Evolutionary conservation across 176 grass and related monocot genomes (phyloP).

Genomic region (Hsuehochloa calcarea): DNA sequence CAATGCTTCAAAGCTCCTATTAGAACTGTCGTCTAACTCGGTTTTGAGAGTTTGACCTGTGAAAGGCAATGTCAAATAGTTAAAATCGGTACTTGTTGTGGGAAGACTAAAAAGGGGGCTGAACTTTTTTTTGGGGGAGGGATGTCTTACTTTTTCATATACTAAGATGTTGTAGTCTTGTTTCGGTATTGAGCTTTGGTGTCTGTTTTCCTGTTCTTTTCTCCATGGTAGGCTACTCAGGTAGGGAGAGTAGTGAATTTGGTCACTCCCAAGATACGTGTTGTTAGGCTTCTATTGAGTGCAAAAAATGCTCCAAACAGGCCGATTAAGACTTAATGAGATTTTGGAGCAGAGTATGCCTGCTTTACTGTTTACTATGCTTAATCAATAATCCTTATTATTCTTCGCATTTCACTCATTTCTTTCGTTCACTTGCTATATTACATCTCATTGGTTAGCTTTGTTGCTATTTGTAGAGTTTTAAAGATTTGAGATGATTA

Average conservation of each 20-base stretch:
- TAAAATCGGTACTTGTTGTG: background rate
- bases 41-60: background rate
- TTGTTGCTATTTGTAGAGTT: too few species aligned
- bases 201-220: background rate
- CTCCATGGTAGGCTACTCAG: too few species aligned
- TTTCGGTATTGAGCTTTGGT: background rate
- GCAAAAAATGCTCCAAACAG: too few species aligned
- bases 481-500: too few species aligned
- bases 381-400: too few species aligned
- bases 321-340: too few species aligned
- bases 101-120: background rate
- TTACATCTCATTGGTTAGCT: accelerated
- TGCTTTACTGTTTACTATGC: background rate
- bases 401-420: too few species aligned
- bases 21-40: background rate
- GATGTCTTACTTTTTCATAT: background rate
- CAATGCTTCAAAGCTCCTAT: background rate
- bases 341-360: too few species aligned
- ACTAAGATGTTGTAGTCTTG: background rate
- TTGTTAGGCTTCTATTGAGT: too few species aligned
- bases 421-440: accelerated
- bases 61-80: background rate
- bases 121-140: background rate
- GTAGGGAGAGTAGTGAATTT: too few species aligned
- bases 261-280: too few species aligned